Evolutionary conservation across 2,329 filamentous ascomycete genomes (phyloP).

Genomic region (Talaromyces rugulosus): DNA sequence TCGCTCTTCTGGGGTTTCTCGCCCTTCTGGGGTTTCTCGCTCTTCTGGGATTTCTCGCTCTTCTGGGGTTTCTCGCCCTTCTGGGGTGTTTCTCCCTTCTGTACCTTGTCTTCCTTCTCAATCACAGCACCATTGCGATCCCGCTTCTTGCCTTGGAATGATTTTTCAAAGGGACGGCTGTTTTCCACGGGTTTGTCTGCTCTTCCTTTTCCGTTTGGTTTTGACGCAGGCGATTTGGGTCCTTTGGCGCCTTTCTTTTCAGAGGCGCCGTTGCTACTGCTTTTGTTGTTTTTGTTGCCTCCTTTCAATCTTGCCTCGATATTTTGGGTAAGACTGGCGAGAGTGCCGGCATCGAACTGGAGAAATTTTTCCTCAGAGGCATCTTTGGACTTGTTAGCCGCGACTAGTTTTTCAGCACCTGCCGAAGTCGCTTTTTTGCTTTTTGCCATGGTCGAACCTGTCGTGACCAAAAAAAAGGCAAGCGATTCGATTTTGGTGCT

Average conservation of each 20-base stretch:
- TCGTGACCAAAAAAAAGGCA: conserved; percentile 13
- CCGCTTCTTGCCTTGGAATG: conserved; percentile 40
- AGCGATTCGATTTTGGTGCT: conserved; percentile 8
- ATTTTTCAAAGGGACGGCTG: conserved; percentile 9
- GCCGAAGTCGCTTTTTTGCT: conserved; percentile 30
- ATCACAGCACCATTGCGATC: conserved; percentile 45
- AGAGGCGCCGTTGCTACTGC: conserved; percentile 18
- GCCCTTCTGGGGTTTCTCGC: conserved; percentile 12
- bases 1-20: no score
- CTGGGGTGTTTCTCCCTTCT: not conserved
- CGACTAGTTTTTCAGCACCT: conserved; percentile 14
- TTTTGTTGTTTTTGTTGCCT: conserved; percentile 25
- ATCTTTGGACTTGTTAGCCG: conserved; percentile 19
- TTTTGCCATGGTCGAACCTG: conserved; percentile 31
- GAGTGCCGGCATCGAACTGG: conserved; percentile 34
- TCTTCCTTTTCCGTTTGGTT: conserved; percentile 3
- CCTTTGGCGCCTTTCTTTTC: conserved; percentile 13
- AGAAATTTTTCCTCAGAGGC: conserved; percentile 22
- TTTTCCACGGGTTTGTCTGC: conserved; percentile 11
- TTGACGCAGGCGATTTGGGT: not conserved
- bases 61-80: conserved; percentile 11
- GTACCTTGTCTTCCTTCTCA: conserved; percentile 28
- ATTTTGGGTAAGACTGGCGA: conserved; percentile 38
- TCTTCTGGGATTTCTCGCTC: conserved; percentile 13
- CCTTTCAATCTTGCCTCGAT: conserved; percentile 39